phyloP scores from a whole-genome alignment of 805 yeast species.

The Hanseniaspora meyeri region DNA sequence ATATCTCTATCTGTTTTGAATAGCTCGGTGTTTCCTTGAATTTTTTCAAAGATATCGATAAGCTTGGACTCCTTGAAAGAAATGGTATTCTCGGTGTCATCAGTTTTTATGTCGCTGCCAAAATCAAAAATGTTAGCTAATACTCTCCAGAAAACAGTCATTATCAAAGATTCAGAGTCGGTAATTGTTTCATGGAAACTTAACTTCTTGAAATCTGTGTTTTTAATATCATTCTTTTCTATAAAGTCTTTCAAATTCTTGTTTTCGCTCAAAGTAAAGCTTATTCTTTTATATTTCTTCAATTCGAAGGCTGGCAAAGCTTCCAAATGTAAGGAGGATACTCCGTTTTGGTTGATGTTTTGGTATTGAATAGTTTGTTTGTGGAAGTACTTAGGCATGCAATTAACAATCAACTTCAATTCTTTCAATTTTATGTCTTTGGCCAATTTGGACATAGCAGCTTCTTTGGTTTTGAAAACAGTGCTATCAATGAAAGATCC shows the following conservation, averaged over 20 bases:
- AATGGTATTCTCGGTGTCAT: not conserved
- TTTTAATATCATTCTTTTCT: not conserved
- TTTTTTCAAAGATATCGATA: not conserved
- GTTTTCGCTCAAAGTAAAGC: not conserved
- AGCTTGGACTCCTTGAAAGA: not conserved
- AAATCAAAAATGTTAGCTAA: not conserved
- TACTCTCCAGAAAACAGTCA: conserved; percentile 7
- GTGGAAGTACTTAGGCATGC: conserved; percentile 11
- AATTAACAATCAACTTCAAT: conserved; percentile 5
- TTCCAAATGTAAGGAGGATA: not conserved
- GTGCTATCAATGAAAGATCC: conserved; percentile 4
- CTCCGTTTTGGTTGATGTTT: not conserved
- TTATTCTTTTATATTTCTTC: not conserved
- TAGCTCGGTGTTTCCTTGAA: not conserved
- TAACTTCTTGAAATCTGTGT: not conserved
- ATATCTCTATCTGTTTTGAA: not conserved
- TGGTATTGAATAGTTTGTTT: conserved; percentile 1
- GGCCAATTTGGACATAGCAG: not conserved
- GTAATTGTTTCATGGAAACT: not conserved
- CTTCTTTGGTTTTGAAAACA: not conserved
- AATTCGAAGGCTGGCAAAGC: not conserved
- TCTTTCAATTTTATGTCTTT: not conserved
- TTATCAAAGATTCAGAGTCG: not conserved
- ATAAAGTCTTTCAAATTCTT: not conserved
- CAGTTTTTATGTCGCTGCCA: not conserved